phyloP scores from a whole-genome alignment of 1,284 basidiomycete species.

The Neotropicomus parvogracilis region DNA sequence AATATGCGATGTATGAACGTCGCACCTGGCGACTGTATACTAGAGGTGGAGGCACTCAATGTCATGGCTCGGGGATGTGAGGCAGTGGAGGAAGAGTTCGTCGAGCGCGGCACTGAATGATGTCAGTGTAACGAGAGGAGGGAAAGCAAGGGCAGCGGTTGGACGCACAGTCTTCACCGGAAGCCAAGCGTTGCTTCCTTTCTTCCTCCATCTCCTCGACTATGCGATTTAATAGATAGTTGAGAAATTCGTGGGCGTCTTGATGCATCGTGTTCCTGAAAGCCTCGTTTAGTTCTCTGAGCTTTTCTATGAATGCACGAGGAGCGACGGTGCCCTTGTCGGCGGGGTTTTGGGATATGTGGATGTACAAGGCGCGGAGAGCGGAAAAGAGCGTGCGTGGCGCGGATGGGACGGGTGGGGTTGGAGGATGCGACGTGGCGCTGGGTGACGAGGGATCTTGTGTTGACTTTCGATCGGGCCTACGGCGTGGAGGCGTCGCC shows the following conservation, averaged over 20 bases:
- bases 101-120: constrained; percentile 51
- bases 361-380: constrained; percentile 83
- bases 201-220: constrained; percentile 89
- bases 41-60: constrained; percentile 43
- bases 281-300: constrained; percentile 83
- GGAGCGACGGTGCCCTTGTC: constrained; percentile 86
- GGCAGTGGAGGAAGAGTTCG: constrained; percentile 49
- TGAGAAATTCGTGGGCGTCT: constrained; percentile 96
- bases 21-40: constrained; percentile 43
- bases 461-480: constrained; percentile 48
- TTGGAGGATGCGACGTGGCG: constrained; percentile 24
- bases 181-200: constrained; percentile 42
- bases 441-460: constrained; percentile 25
- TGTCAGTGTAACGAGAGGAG: constrained; percentile 4
- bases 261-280: constrained; percentile 89
- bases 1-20: constrained; percentile 92
- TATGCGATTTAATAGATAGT: constrained; percentile 89
- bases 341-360: constrained; percentile 70
- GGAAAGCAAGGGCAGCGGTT: background rate
- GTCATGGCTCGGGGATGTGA: constrained; percentile 37
- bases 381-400: constrained; percentile 85
- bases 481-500: constrained; percentile 38
- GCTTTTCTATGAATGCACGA: constrained; percentile 84
- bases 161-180: constrained; percentile 30
- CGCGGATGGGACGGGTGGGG: constrained; percentile 49